Conservation (phyloP, 495 filamentous ascomycete genomes). For the Echria macrotheca region DNA sequence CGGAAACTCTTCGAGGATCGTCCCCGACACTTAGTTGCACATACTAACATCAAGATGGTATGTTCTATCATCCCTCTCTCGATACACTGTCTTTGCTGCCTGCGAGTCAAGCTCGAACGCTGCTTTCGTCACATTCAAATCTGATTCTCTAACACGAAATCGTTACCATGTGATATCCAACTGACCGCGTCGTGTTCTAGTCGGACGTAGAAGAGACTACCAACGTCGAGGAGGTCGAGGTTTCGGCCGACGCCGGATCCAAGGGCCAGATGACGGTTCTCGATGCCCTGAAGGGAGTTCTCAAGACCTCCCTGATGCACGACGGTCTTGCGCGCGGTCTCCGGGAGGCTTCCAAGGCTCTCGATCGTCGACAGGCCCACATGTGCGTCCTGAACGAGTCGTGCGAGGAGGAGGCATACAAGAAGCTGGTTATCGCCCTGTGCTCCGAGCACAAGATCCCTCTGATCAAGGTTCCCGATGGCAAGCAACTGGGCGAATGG, state of each 20-base stretch:
- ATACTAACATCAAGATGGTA: conserved; percentile 50
- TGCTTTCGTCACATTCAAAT: too few species aligned
- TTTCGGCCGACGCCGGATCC: conserved; percentile 70
- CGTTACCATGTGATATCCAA: background rate
- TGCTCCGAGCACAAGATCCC: conserved; percentile 99
- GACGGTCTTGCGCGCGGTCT: conserved; percentile 97
- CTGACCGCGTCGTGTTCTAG: conserved; percentile 25
- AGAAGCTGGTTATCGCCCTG: conserved; percentile 97
- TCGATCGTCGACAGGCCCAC: conserved; percentile 95
- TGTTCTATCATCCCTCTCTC: conserved; percentile 18
- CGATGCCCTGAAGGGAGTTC: conserved; percentile 93
- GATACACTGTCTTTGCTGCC: too few species aligned
- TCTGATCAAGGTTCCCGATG: conserved; percentile 98
- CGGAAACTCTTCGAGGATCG: conserved; percentile 50
- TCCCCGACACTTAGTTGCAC: conserved; percentile 38
- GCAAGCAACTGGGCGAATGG: conserved; percentile 99
- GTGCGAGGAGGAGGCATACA: conserved; percentile 99
- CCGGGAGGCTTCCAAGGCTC: conserved; percentile 93
- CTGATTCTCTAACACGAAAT: too few species aligned
- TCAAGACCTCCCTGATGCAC: conserved; percentile 98
- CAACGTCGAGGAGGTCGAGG: conserved; percentile 85
- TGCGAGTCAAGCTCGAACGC: too few species aligned
- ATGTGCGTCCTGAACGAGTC: conserved; percentile 99
- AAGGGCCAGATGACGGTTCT: conserved; percentile 96
- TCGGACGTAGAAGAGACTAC: conserved; percentile 73